These are phyloP conservation scores for Scheffersomyces cryptocercus DNA, from an alignment of 1,139 yeast species.

Conservation along the genomic window DNA sequence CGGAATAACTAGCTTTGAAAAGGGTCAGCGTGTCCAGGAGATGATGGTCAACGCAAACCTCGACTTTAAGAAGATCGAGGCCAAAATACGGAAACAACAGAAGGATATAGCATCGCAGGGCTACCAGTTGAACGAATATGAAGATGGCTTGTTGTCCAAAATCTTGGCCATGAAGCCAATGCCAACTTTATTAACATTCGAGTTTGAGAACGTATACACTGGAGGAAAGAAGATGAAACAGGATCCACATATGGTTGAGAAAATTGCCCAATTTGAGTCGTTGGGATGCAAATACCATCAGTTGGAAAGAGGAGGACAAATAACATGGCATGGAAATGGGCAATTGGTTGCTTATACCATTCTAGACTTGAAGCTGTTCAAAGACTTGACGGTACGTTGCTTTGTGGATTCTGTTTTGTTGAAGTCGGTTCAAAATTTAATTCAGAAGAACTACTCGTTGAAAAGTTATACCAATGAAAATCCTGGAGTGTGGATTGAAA, in stretches of 20 bases:
- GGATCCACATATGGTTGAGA: constrained; percentile 36
- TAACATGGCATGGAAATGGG: constrained; percentile 96
- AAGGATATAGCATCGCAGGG: constrained; percentile 40
- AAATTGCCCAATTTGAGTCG: constrained; percentile 39
- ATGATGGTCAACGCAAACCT: constrained; percentile 60
- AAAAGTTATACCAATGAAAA: constrained; percentile 54
- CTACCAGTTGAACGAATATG: constrained; percentile 45
- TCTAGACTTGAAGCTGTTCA: constrained; percentile 66
- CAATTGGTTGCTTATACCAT: constrained; percentile 87
- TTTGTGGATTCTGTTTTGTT: constrained; percentile 72
- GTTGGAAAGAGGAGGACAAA: constrained; percentile 92
- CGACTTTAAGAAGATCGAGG: constrained; percentile 57
- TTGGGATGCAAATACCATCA: constrained; percentile 58
- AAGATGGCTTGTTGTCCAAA: constrained; percentile 41
- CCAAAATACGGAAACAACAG: constrained; percentile 46
- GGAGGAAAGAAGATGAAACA: constrained; percentile 80
- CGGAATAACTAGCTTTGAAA: constrained; percentile 52
- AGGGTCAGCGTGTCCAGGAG: constrained; percentile 67
- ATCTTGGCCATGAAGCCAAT: constrained; percentile 56
- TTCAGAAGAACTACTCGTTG: constrained; percentile 47
- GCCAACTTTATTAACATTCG: constrained; percentile 73
- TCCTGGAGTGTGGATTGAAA: constrained; percentile 83
- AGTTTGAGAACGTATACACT: constrained; percentile 82
- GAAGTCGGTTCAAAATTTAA: constrained; percentile 56
- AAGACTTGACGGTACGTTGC: constrained; percentile 66